Evolutionary conservation across 139 green algal species (phyloP), one percentile per base, ranked within the genome.

Genomic region (Chlamydomonas sp.): DNA sequence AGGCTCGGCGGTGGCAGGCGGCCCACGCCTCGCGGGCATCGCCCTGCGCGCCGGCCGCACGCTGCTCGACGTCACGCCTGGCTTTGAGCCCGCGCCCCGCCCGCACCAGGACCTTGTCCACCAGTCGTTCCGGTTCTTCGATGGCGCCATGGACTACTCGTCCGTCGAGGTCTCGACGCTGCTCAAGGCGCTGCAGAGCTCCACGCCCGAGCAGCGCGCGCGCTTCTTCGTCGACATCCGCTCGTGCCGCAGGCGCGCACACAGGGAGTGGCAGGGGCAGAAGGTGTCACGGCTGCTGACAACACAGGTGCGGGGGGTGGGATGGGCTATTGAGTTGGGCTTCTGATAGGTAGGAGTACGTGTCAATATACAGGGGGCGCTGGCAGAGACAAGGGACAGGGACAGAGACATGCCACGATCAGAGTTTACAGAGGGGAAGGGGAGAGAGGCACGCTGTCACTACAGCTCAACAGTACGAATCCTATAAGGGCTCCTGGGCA

Each of bases 251-350:
- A 16, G 54, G 20, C 54, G 54, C 54, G 54, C n/a, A 24, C 54
- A 63, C 20, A 63, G 29, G 54, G 54, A 63, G 54, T 63, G 54
- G 54, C 54, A 63, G 22, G 13, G 16, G 22, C 54, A 63, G n/a
- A 63, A 63, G 22, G 29, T 63, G n/a, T 16, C 54, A 6, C 20
- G n/a, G 16, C 54, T 63, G 54, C 29, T 63, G n/a, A n/a, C n/a
- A n/a, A n/a, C n/a, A n/a, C n/a, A n/a, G n/a, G n/a, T n/a, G n/a
- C n/a, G n/a, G n/a, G n/a, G n/a, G n/a, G n/a, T n/a, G n/a, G n/a
- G n/a, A n/a, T n/a, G n/a, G n/a, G n/a, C n/a, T n/a, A n/a, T n/a
- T n/a, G n/a, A n/a, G n/a, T n/a, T n/a, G n/a, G n/a, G n/a, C n/a
- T n/a, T n/a, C n/a, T n/a, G n/a, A n/a, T n/a, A n/a, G n/a, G n/a